Percentiles rank a stretch among this genome's conserved stretches.
Evolutionary conservation across 345 rosid genomes (phyloP).

Genomic region (Eucalyptus marginata): DNA sequence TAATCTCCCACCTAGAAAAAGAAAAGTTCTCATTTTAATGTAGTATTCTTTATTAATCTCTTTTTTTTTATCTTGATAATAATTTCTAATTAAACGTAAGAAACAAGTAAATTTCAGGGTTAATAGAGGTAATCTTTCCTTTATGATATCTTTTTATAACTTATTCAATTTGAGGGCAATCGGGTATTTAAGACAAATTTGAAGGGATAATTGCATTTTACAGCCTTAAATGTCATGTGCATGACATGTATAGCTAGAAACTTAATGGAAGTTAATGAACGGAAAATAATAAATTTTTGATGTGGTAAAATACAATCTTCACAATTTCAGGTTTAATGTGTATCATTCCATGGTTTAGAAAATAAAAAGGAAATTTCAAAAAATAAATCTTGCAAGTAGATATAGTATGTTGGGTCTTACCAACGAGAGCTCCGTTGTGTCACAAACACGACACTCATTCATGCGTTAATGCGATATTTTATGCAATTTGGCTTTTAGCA

Average conservation of each 20-base stretch:
- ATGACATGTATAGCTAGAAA: too few species aligned
- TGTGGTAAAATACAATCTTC: background rate
- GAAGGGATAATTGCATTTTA: accelerated
- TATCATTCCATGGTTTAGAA: accelerated
- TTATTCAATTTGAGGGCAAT: accelerated
- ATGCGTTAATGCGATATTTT: accelerated
- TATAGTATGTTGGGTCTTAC: too few species aligned
- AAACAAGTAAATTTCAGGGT: too few species aligned
- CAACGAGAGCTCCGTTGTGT: accelerated
- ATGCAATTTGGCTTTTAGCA: too few species aligned
- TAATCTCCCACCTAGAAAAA: too few species aligned
- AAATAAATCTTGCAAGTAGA: too few species aligned
- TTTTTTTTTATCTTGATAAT: too few species aligned
- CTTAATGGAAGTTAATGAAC: accelerated
- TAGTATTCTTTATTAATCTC: background rate
- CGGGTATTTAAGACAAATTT: accelerated
- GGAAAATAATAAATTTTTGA: background rate
- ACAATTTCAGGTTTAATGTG: background rate
- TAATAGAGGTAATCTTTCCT: too few species aligned
- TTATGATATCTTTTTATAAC: background rate
- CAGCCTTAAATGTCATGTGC: background rate
- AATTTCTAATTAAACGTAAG: too few species aligned
- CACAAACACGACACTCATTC: accelerated
- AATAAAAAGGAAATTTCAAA: background rate
- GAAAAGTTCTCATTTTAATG: background rate